phyloP scores from a whole-genome alignment of 1,284 basidiomycete genomes.

The Ustilago tritici region DNA sequence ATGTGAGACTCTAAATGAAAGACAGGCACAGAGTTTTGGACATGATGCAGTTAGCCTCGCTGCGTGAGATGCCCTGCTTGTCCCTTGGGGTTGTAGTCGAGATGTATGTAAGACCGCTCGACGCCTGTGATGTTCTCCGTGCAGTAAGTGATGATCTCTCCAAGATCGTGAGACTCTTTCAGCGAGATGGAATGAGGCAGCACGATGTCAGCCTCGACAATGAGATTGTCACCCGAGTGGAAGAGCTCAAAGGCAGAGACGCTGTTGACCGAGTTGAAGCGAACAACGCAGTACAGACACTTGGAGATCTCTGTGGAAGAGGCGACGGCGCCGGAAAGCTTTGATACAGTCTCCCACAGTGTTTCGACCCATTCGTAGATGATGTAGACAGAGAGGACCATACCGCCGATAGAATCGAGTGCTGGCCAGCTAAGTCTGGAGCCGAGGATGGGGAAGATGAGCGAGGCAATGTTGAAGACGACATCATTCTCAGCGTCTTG shows the following conservation, averaged over 20 bases:
- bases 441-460: conserved; percentile 73
- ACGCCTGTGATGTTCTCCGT: conserved; percentile 60
- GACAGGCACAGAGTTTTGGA: not conserved
- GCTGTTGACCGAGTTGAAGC: conserved; percentile 64
- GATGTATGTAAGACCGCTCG: conserved; percentile 63
- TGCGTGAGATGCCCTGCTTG: conserved; percentile 63
- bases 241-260: conserved; percentile 67
- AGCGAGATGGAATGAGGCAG: conserved; percentile 61
- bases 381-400: conserved; percentile 62
- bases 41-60: conserved; percentile 37
- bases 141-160: conserved; percentile 67
- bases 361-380: conserved; percentile 67
- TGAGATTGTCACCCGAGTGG: conserved; percentile 66
- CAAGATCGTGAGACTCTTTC: conserved; percentile 67
- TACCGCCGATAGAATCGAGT: conserved; percentile 66
- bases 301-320: conserved; percentile 58
- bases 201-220: conserved; percentile 66
- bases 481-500: conserved; percentile 74
- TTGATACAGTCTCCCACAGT: conserved; percentile 60
- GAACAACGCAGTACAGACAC: conserved; percentile 63
- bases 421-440: conserved; percentile 51
- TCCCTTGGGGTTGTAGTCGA: conserved; percentile 64
- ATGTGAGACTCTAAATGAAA: not conserved
- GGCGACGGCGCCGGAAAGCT: conserved; percentile 61
- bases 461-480: conserved; percentile 74